Base-by-base conservation (phyloP, 1,284 basidiomycete species). In the Sporisorium exsertum region DNA sequence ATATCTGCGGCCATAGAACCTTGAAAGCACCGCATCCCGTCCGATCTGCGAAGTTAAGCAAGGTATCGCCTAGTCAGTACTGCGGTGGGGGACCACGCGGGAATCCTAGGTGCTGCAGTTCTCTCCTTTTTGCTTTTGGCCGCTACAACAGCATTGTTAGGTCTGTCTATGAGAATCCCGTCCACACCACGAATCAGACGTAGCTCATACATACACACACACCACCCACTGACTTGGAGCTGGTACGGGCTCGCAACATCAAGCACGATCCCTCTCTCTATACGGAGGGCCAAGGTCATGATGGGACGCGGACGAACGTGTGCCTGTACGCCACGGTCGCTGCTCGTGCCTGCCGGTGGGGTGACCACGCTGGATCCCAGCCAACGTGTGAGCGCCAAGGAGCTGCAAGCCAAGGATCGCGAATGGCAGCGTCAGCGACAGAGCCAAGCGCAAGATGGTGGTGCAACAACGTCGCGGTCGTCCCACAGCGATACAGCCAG, bases 81-180 rank as follows among this genome's bases (percentile, higher is more conserved):
- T 90, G 91, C 88, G 90, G 90, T 91, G 90, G 91, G 90, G 91
- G 91, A 91, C 91, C 91, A 91, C 90, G 88, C 88, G 90, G 90
- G 90, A 91, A 91, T 91, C 90, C 90, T 91, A 88, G 90, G 90
- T 91, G 90, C 89, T 89, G 90, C 90, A 90, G 90, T 90, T 91
- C 88, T 89, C 75, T 59, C 47, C 58, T 62, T 46, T 26, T 55
- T 52, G 16, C 27, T 46, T 42, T 45, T 43, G 27, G 13, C 12
- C 3, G 29, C 20, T n/a, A 33, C n/a, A n/a, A 7, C 10, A 20
- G 26, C 8, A 22, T 27, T 58, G 62, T 64, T 53, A 64, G 55
- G 40, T 40, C 32, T 27, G 26, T 37, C 8, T 40, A n/a, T n/a
- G 35, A 13, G 24, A 43, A 24, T 46, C 45, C 32, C 50, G 20